Evolutionary conservation across 345 rosid genomes (phyloP).

Genomic region (sweet orange (Citrus sinensis)): DNA sequence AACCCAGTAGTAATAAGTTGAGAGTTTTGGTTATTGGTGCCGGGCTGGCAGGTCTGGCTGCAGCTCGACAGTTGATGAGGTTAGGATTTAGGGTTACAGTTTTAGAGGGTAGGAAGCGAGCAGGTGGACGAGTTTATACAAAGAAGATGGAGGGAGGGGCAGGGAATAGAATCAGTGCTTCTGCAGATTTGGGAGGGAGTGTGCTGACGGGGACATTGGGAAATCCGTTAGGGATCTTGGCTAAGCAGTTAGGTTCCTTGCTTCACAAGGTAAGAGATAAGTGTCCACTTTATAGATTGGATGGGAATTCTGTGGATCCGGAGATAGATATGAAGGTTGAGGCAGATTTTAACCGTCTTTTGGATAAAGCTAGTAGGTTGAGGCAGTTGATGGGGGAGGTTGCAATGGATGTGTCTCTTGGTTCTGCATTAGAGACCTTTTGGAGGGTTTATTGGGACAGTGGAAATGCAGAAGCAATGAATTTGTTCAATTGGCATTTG

Average conservation of each 20-base stretch:
- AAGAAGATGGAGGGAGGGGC: slow-evolving; percentile 95
- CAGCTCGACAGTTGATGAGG: slow-evolving; percentile 84
- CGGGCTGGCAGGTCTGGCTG: slow-evolving; percentile 85
- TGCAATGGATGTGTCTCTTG: slow-evolving; percentile 82
- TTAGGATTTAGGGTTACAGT: slow-evolving; percentile 87
- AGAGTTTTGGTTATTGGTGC: slow-evolving; percentile 80
- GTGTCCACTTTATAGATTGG: slow-evolving; percentile 77
- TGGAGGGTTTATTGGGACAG: slow-evolving; percentile 63
- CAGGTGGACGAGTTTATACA: slow-evolving; percentile 93
- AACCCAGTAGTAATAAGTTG: slow-evolving; percentile 33
- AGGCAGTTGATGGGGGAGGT: slow-evolving; percentile 98
- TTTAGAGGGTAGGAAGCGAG: slow-evolving; percentile 97
- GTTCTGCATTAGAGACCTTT: slow-evolving; percentile 89
- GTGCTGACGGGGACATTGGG: slow-evolving; percentile 93
- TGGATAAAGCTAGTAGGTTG: slow-evolving; percentile 86
- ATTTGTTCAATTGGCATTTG: slow-evolving; percentile 92
- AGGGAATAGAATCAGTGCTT: slow-evolving; percentile 62
- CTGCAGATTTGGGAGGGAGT: slow-evolving; percentile 97
- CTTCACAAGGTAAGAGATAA: slow-evolving; percentile 92
- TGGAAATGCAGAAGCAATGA: slow-evolving; percentile 65
- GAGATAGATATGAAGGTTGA: slow-evolving; percentile 84
- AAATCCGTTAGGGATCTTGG: slow-evolving; percentile 88
- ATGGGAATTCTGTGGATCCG: slow-evolving; percentile 78
- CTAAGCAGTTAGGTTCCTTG: slow-evolving; percentile 66
- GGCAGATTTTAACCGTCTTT: slow-evolving; percentile 67